These are phyloP conservation scores for Cryphonectria parasitica DNA, from an alignment of 2,329 filamentous ascomycete species.

Conservation along the genomic window DNA sequence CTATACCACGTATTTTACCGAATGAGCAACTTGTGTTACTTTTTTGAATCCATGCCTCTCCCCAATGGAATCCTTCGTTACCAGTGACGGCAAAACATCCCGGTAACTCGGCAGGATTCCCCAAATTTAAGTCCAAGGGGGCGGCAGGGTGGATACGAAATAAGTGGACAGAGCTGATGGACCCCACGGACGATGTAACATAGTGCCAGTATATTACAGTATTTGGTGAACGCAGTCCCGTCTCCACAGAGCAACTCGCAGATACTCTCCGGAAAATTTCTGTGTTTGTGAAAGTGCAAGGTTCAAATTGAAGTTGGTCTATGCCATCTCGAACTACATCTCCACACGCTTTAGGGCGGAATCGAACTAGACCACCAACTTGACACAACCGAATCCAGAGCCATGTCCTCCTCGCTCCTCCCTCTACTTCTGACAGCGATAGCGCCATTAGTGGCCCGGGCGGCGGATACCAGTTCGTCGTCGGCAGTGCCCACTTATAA, in stretches of 20 bases:
- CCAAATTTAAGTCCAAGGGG: not conserved
- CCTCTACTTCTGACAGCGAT: not conserved
- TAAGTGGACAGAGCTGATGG: not conserved
- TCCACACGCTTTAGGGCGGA: not conserved
- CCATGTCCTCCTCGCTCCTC: not conserved
- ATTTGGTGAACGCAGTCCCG: not conserved
- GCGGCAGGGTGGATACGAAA: not conserved
- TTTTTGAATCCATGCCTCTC: not conserved
- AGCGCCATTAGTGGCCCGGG: not conserved
- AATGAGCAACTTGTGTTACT: not conserved
- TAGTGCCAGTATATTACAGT: not conserved
- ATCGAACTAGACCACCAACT: not conserved
- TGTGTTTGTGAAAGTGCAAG: not conserved
- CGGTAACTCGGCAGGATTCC: not conserved
- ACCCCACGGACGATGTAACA: not conserved
- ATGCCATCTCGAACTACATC: not conserved
- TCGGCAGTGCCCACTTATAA: conserved; percentile 8
- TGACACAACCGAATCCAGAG: not conserved
- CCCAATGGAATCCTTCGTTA: not conserved
- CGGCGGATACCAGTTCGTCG: not conserved
- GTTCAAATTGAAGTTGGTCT: not conserved
- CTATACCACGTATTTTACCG: not conserved
- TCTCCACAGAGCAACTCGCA: not conserved
- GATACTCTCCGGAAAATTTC: not conserved
- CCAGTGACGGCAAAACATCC: not conserved